Evolutionary conservation across 176 grass and related monocot species (phyloP).

Genomic region (Aechmea fasciata): DNA sequence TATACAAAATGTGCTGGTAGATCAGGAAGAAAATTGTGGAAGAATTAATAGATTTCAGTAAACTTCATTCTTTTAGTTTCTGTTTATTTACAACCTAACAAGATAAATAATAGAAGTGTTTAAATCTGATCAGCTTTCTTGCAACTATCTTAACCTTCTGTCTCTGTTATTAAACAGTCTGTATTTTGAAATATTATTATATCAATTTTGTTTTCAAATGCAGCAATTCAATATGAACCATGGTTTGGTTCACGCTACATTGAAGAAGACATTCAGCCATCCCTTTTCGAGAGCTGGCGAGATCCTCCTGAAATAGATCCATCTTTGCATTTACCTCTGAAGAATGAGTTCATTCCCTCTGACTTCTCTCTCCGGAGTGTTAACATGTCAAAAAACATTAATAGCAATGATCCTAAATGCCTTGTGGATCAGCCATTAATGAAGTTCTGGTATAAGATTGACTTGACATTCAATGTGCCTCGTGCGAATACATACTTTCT

Average conservation of each 20-base stretch:
- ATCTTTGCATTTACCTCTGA: conserved; percentile 67
- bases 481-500: conserved; percentile 83
- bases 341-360: conserved; percentile 80
- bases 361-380: conserved; percentile 60
- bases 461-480: conserved; percentile 80
- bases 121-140: too few species aligned
- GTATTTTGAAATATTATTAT: neutral
- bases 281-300: conserved; percentile 66
- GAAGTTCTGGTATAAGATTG: conserved; percentile 93
- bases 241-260: conserved; percentile 94
- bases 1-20: too few species aligned
- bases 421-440: conserved; percentile 72
- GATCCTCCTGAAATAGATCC: conserved; percentile 44
- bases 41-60: too few species aligned
- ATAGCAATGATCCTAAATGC: conserved; percentile 45
- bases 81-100: too few species aligned
- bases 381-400: conserved; percentile 30
- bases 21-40: too few species aligned
- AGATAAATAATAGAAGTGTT: too few species aligned
- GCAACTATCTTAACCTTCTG: too few species aligned
- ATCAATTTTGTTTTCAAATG: conserved; percentile 8
- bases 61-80: neutral
- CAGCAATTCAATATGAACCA: conserved; percentile 69
- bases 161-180: too few species aligned
- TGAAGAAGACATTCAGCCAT: conserved; percentile 69